phyloP scores from a whole-genome alignment of 2,329 filamentous ascomycete genomes.

The Botrytis paeoniae region DNA sequence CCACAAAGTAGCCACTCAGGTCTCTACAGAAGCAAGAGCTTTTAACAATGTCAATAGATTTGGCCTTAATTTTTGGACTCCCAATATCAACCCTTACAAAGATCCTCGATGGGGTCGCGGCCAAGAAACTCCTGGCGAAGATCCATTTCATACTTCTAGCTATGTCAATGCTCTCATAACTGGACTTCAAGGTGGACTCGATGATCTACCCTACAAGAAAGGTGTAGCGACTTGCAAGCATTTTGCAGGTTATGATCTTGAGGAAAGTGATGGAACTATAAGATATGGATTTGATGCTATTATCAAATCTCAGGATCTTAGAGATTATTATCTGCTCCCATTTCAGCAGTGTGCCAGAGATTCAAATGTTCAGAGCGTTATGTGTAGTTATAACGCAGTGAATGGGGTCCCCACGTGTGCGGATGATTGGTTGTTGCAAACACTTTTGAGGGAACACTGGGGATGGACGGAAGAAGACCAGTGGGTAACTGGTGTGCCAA shows the following conservation, averaged over 20 bases:
- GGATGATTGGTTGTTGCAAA: conserved; percentile 58
- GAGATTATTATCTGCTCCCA: conserved; percentile 65
- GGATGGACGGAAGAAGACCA: conserved; percentile 59
- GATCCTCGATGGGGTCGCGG: conserved; percentile 63
- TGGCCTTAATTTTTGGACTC: conserved; percentile 60
- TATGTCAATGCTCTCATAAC: conserved; percentile 54
- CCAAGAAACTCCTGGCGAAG: conserved; percentile 58
- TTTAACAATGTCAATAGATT: conserved; percentile 59
- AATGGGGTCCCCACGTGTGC: conserved; percentile 66
- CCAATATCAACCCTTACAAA: conserved; percentile 64
- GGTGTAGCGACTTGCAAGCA: conserved; percentile 59
- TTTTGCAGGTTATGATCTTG: conserved; percentile 54
- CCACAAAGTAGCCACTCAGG: conserved; percentile 51
- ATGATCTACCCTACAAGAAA: conserved; percentile 41
- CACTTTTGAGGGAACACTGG: conserved; percentile 64
- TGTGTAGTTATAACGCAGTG: conserved; percentile 63
- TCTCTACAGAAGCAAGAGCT: conserved; percentile 60
- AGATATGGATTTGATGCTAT: conserved; percentile 55
- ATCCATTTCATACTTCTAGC: conserved; percentile 47
- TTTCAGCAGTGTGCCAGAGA: conserved; percentile 63
- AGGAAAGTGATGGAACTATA: conserved; percentile 45
- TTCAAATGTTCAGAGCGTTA: conserved; percentile 55
- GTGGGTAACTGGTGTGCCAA: conserved; percentile 44
- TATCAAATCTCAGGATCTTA: conserved; percentile 59
- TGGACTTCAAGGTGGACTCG: conserved; percentile 50